Evolutionary conservation across 768 basidiomycete genomes (phyloP), one percentile per base, ranked within the genome.

Genomic region (Kwoniella heveanensis): DNA sequence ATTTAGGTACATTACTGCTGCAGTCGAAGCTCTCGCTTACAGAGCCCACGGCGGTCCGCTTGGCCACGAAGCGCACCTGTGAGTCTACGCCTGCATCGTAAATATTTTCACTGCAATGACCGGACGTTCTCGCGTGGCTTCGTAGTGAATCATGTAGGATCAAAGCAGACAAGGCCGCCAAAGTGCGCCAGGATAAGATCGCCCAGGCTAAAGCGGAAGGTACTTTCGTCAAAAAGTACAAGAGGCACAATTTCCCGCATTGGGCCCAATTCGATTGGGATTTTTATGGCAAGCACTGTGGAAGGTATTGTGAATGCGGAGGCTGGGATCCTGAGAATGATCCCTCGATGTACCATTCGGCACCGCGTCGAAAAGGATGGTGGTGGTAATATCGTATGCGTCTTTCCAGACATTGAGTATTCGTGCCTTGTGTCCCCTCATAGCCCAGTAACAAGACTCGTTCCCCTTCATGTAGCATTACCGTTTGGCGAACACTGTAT

Each of bases 21-120:
- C 70, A 0, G 70, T 72, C 1, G 49, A 62, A 59, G 64, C 64
- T 3, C 57, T 72, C 7, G 67, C 65, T 7, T 64, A 48, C 29
- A 47, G 67, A 13, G 22, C 65, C 21, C 67, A 72, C 39, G 67
- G 67, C 0, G 70, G 70, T n/a, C 29, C 27, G 0, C 2, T 37
- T 0, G 62, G 62, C 3, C 62, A 68, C 30, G 25, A 36, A 22
- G 39, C 25, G 1, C 36, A 49, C 22, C n/a, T 67, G 67, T 71
- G 48, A 54, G 67, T 47, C 4, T 24, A 55, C 3, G 54, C 2
- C 53, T 19, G 19, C n/a, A n/a, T n/a, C n/a, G n/a, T n/a, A n/a
- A n/a, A n/a, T n/a, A n/a, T n/a, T n/a, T n/a, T n/a, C n/a, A n/a
- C n/a, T n/a, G n/a, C n/a, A n/a, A n/a, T n/a, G n/a, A n/a, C n/a